Evolutionary conservation across 768 basidiomycete genomes (phyloP), one percentile per base, ranked within the genome.

Genomic region (Collybiopsis luxurians): DNA sequence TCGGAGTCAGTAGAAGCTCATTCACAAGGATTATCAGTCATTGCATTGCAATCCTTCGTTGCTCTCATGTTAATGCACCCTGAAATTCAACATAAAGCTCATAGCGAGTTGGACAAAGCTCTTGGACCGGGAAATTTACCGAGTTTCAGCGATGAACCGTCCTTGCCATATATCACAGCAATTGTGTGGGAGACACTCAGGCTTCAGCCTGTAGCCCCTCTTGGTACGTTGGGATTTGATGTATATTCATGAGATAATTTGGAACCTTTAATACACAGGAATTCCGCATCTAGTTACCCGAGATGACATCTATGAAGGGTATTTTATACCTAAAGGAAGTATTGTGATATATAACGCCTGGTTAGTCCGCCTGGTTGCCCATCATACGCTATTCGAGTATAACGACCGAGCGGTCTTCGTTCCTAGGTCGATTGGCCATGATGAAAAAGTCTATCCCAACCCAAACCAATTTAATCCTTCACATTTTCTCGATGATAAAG

Each of bases 91-190:
- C 5, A 24, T 5, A 5, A 44, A 44, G 43, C 43, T 19, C 43
- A 44, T 7, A 6, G 5, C 24, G 43, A 44, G 24, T 24, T 44
- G n/a, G 43, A 44, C 24, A 44, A 24, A 44, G 43, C 30, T 53
- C 24, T 59, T 59, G 17, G 58, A 46, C 30, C 58, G 45, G 30
- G 73, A 67, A 0, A 64, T 70, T 34, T 57, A 13, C 56, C 56
- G n/a, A 39, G 55, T 7, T 31, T 57, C 19, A 36, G 38, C 23
- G 56, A 57, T 31, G 39, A 40, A 19, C 7, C 27, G 6, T 53
- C 21, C 2, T 43, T 74, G 19, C 71, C 71, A 4, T 73, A 69
- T 27, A 61, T 71, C 27, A 66, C 62, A 11, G 72, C 72, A 9
- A 61, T 71, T 6, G 58, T 62, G 2, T 63, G 64, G 54, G 72